Evolutionary conservation across 2,329 filamentous ascomycete genomes (phyloP).

Genomic region (Colletotrichum viniferum): DNA sequence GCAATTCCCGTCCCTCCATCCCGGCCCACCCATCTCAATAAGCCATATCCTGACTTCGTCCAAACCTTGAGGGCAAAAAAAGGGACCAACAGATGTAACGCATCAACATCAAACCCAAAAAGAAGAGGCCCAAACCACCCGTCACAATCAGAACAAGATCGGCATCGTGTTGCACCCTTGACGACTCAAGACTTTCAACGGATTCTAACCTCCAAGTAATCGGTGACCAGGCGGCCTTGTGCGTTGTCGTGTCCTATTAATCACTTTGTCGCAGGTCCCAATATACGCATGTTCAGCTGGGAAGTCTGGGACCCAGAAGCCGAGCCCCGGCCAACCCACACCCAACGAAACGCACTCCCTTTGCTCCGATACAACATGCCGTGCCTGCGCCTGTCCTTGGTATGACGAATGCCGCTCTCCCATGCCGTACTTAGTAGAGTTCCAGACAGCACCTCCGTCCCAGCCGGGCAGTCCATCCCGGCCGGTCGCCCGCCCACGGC

Average conservation of each 20-base stretch:
- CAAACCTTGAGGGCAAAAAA: neutral
- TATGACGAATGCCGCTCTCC: slow-evolving; percentile 13
- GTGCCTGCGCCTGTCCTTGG: slow-evolving; percentile 6
- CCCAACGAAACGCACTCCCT: slow-evolving; percentile 5
- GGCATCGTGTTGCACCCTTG: neutral
- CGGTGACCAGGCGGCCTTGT: neutral
- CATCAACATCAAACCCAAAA: neutral
- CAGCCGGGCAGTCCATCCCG: slow-evolving; percentile 9
- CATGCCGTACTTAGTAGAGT: neutral
- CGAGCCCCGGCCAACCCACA: slow-evolving; percentile 13
- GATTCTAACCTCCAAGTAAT: neutral
- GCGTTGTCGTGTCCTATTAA: neutral
- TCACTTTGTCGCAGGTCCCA: slow-evolving; percentile 3
- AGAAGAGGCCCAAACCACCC: neutral
- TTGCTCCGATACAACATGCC: slow-evolving; percentile 8
- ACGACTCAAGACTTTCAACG: neutral
- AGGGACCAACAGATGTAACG: slow-evolving; percentile 4
- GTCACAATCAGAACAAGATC: neutral
- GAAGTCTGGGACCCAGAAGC: neutral
- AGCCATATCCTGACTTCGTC: slow-evolving; percentile 1
- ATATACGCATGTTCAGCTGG: neutral
- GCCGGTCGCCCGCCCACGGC: neutral
- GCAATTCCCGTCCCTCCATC: slow-evolving; percentile 7
- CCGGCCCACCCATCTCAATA: neutral
- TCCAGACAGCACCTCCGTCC: neutral